Base-by-base conservation (phyloP, 2,329 filamentous ascomycete species). In the Fonsecaea erecta region DNA sequence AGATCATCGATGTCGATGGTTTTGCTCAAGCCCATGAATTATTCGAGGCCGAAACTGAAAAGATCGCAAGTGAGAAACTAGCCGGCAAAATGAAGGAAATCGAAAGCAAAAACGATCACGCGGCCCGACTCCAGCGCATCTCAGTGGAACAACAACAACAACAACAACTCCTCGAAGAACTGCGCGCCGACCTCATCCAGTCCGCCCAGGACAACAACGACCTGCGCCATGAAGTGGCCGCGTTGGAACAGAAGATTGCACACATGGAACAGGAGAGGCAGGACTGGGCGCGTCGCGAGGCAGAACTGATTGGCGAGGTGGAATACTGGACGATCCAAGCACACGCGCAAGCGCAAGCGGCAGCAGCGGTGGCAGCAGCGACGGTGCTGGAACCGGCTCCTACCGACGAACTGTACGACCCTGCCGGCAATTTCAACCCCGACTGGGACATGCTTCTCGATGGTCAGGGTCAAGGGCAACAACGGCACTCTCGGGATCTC, bases 241-340 rank as follows among this genome's bases (percentile, higher is more conserved):
- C 26, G 34, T 30, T 57, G 54, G 34, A 57, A 5, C 26, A 16
- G 7, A 28, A 28, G 11, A 24, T 40, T 8, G 54, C 54, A 1
- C 26, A 24, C 6, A 18, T 35, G 2, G 34, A 37, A 26, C 11
- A 37, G 2, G 34, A 57, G 32, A 37, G 35, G 37, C 34, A 46
- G 34, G 37, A 57, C 3, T 57, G 54, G 54, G 54, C 54, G 26
- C 18, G 37, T 18, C 54, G 37, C 9, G 34, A 40, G 37, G 24
- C 16, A 21, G 54, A 3, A 16, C 28, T 28, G 54, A 3, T 1
- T 11, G 11, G 1, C n/a, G 54, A 57, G 18, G 4, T 57, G 18
- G 54, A 37, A 11, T 24, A 24, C 21, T 48, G 43, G 43, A 48
- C n/a, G n/a, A n/a, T n/a, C n/a, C n/a, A n/a, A n/a, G n/a, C n/a